phyloP scores from a whole-genome alignment of 164 flowering plant genomes.

The Vitis cinerea region DNA sequence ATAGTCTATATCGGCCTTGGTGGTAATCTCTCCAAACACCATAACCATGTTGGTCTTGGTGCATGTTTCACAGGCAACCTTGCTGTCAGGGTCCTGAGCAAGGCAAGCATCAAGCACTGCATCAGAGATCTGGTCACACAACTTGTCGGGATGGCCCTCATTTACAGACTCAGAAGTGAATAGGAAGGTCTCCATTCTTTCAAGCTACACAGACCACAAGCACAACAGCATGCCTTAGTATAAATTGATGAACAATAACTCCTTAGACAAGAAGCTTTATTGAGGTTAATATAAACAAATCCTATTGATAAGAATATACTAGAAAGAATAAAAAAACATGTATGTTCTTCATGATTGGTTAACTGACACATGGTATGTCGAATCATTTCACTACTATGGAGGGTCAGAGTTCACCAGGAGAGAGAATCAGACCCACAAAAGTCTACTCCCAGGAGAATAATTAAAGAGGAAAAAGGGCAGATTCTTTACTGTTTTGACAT shows the following conservation, averaged over 20 bases:
- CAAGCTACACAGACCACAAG: conserved; percentile 27
- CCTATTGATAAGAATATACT: no score
- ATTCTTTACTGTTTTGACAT: no score
- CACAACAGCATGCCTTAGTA: neutral
- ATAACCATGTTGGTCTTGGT: conserved; percentile 92
- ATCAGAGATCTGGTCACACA: conserved; percentile 85
- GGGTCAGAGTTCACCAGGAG: no score
- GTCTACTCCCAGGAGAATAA: no score
- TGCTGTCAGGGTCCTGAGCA: conserved; percentile 76
- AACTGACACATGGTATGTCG: no score
- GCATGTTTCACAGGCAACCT: conserved; percentile 87
- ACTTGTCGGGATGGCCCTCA: conserved; percentile 91
- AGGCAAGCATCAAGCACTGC: conserved; percentile 89
- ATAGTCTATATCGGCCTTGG: conserved; percentile 70
- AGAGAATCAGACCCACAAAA: no score
- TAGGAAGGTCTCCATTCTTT: conserved; percentile 70
- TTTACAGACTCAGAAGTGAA: conserved; percentile 86
- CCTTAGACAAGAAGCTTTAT: neutral
- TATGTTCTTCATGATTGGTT: no score
- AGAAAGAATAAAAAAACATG: no score
- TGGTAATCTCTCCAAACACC: conserved; percentile 86
- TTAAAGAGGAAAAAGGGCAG: no score
- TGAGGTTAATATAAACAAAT: no score
- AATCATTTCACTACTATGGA: no score
- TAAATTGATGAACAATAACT: neutral